phyloP scores from a whole-genome alignment of 2,329 filamentous ascomycete genomes.

The Aspergillus ruber region DNA sequence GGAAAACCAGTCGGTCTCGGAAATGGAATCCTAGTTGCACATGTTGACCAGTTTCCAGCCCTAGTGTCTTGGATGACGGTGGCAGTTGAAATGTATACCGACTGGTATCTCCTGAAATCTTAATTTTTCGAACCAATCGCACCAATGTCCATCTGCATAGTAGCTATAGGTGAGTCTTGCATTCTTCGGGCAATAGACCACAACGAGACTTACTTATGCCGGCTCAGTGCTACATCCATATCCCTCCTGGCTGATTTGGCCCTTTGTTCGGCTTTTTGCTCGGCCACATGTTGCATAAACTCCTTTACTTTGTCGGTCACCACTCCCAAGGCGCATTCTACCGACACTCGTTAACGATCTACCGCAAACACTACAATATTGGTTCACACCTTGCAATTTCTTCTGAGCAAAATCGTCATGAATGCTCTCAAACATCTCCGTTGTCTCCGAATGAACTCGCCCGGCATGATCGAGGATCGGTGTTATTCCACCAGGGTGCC shows the following conservation, averaged over 20 bases:
- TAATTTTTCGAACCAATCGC: slow-evolving; percentile 35
- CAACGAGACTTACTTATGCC: slow-evolving; percentile 14
- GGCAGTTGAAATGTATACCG: slow-evolving; percentile 19
- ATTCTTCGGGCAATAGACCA: neutral
- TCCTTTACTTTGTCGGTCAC: slow-evolving; percentile 46
- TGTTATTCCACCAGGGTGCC: slow-evolving; percentile 47
- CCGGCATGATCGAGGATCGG: slow-evolving; percentile 47
- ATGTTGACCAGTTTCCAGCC: slow-evolving; percentile 48
- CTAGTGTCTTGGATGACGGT: slow-evolving; percentile 35
- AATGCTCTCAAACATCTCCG: slow-evolving; percentile 45
- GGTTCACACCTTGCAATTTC: slow-evolving; percentile 40
- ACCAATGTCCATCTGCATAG: slow-evolving; percentile 41
- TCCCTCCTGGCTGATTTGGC: slow-evolving; percentile 31
- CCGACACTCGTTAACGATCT: slow-evolving; percentile 14
- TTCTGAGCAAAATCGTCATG: slow-evolving; percentile 48
- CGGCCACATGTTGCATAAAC: slow-evolving; percentile 42
- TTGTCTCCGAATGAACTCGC: slow-evolving; percentile 44
- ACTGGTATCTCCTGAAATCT: slow-evolving; percentile 36
- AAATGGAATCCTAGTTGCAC: slow-evolving; percentile 50
- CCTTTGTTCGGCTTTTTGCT: slow-evolving; percentile 35
- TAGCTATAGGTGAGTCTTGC: neutral
- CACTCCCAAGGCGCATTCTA: slow-evolving; percentile 46
- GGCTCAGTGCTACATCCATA: slow-evolving; percentile 33
- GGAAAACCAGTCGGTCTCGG: slow-evolving; percentile 45
- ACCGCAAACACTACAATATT: slow-evolving; percentile 34